Conservation (phyloP, 2,329 filamentous ascomycete species). For the Trichoderma citrinoviride region DNA sequence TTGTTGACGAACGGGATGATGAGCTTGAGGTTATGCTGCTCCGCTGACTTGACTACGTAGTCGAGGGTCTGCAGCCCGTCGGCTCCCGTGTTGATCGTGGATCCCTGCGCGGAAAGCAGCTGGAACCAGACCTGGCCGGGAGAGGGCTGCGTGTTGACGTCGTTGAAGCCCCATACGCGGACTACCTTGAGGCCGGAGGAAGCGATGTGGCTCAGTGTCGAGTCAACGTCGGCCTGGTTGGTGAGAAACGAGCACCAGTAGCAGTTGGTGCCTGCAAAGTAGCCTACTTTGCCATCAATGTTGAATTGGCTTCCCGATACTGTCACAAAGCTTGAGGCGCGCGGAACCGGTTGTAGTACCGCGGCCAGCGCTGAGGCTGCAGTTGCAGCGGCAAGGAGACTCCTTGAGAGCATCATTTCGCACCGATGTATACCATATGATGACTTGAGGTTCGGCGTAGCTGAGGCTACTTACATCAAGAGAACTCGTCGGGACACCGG, state of each 20-base stretch:
- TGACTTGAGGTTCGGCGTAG: not conserved
- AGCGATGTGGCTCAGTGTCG: conserved; percentile 47
- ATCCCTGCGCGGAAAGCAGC: conserved; percentile 45
- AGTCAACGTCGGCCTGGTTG: conserved; percentile 55
- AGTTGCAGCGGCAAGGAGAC: not conserved
- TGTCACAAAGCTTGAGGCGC: conserved; percentile 25
- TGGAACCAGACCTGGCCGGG: conserved; percentile 48
- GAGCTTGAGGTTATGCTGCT: conserved; percentile 58
- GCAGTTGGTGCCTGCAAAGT: conserved; percentile 55
- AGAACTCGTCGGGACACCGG: not conserved
- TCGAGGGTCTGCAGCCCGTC: conserved; percentile 61
- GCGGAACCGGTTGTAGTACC: not conserved
- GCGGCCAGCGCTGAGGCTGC: not conserved
- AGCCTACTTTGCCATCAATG: conserved; percentile 46
- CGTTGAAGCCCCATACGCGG: conserved; percentile 62
- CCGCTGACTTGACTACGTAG: conserved; percentile 59
- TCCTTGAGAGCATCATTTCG: conserved; percentile 11
- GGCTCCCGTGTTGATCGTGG: conserved; percentile 59
- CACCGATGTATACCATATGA: not conserved
- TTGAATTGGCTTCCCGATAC: conserved; percentile 37
- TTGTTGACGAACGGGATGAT: conserved; percentile 67
- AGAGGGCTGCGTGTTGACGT: conserved; percentile 43
- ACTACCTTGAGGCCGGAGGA: conserved; percentile 55
- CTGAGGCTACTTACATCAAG: not conserved
- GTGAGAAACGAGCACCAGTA: conserved; percentile 55